These are phyloP conservation scores for Rhynchospora pubera DNA, from an alignment of 176 grass and related monocot species.

Conservation along the genomic window DNA sequence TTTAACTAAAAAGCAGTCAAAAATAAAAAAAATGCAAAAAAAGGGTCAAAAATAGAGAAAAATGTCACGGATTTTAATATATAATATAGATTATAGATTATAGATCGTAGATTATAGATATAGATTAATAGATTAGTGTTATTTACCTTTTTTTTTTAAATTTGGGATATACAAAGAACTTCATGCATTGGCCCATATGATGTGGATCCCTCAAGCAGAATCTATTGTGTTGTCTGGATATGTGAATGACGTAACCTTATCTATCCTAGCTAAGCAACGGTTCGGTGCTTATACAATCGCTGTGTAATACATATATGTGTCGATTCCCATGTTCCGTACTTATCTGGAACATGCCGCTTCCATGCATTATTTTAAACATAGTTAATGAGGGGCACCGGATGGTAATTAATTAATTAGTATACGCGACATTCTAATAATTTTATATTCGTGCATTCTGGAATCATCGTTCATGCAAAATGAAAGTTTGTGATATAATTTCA, in stretches of 20 bases:
- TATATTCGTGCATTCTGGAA: not conserved
- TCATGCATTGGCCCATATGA: not conserved
- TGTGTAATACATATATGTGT: not conserved
- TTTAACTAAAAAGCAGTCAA: no score
- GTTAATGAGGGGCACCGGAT: not conserved
- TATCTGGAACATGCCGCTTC: not conserved
- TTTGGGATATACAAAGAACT: not conserved
- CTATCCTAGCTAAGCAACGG: no score
- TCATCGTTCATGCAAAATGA: no score
- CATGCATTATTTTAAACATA: no score
- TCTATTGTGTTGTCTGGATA: not conserved
- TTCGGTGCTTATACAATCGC: not conserved
- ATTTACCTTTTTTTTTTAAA: not conserved
- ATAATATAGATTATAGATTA: no score
- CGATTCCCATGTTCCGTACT: not conserved
- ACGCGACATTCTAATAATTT: not conserved
- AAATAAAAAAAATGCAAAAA: no score
- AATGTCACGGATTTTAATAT: no score
- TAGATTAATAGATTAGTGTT: no score
- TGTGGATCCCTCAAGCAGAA: slow-evolving; percentile 16
- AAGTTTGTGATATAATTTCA: not conserved
- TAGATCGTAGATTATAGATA: no score
- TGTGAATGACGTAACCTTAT: slow-evolving; percentile 20
- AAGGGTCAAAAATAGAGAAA: no score
- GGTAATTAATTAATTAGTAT: not conserved